phyloP scores from a whole-genome alignment of 2,329 filamentous ascomycete species.

The Colletotrichum filicis region DNA sequence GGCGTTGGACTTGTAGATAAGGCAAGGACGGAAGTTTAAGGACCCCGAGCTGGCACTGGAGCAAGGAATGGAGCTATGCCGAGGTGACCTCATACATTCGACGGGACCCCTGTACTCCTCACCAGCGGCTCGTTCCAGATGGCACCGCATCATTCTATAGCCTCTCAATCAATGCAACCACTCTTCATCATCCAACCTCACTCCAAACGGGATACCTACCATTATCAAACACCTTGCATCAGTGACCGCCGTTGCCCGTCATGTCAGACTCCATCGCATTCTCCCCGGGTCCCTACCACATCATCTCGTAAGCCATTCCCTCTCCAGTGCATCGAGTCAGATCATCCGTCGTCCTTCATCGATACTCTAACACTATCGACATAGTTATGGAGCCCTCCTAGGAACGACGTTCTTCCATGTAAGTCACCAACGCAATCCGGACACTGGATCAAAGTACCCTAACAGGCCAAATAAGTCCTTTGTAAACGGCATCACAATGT shows the following conservation, averaged over 20 bases:
- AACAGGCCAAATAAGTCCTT: constrained; percentile 68
- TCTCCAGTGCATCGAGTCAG: constrained; percentile 3
- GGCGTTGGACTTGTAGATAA: not conserved
- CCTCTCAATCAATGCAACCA: constrained; percentile 7
- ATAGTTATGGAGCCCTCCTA: constrained; percentile 86
- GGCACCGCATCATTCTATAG: constrained; percentile 4
- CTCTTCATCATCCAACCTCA: not conserved
- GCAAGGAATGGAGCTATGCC: constrained; percentile 13
- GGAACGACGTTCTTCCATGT: constrained; percentile 90
- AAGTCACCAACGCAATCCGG: constrained; percentile 29
- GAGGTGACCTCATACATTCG: constrained; percentile 35
- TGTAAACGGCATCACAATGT: constrained; percentile 78
- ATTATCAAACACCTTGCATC: not conserved
- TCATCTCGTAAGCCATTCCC: constrained; percentile 69
- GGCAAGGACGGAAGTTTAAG: not conserved
- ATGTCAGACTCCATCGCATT: constrained; percentile 66
- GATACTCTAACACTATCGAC: constrained; percentile 22
- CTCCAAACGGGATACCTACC: too few species aligned
- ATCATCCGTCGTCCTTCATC: not conserved
- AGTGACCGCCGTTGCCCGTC: constrained; percentile 34
- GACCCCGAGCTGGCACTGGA: too few species aligned
- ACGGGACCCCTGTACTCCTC: constrained; percentile 24
- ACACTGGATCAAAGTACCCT: too few species aligned
- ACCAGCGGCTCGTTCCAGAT: constrained; percentile 16
- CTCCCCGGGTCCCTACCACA: constrained; percentile 78